phyloP scores from a whole-genome alignment of 2,329 filamentous ascomycete genomes.

The Venturiaceae sp. region DNA sequence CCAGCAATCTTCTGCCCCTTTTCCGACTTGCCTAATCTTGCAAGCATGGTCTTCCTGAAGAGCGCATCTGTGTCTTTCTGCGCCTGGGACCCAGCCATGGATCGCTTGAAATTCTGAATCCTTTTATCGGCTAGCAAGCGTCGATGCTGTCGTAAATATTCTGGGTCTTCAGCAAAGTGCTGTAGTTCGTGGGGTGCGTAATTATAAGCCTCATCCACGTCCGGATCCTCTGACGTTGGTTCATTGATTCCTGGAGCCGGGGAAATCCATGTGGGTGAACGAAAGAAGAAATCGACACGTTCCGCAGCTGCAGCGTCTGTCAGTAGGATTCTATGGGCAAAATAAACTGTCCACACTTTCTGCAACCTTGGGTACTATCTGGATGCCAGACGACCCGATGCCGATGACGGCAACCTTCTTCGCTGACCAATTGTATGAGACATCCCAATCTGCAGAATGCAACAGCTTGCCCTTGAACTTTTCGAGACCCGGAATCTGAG shows the following conservation, averaged over 20 bases:
- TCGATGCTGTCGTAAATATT: neutral
- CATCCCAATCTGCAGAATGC: neutral
- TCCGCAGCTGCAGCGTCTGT: too few species aligned
- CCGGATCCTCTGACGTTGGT: neutral
- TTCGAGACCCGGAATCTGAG: neutral
- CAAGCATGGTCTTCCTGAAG: constrained; percentile 32
- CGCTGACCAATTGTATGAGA: constrained; percentile 8
- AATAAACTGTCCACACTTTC: too few species aligned
- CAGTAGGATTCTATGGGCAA: too few species aligned
- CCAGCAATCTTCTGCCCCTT: constrained; percentile 31
- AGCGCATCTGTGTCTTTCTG: neutral
- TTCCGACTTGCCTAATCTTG: constrained; percentile 24
- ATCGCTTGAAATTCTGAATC: constrained; percentile 15
- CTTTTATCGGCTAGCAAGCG: constrained; percentile 10
- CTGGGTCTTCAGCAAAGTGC: neutral
- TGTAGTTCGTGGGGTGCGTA: constrained; percentile 3
- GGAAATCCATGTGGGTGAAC: constrained; percentile 1
- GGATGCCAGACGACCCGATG: constrained; percentile 21
- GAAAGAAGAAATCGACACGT: too few species aligned
- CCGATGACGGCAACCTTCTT: constrained; percentile 23
- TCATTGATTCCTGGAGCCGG: neutral
- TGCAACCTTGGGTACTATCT: constrained; percentile 24
- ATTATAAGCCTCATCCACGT: neutral
- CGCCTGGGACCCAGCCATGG: constrained; percentile 12
- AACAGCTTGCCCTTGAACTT: neutral